Evolutionary conservation across 2,329 filamentous ascomycete species (phyloP).

Genomic region (Scedosporium aurantiacum): DNA sequence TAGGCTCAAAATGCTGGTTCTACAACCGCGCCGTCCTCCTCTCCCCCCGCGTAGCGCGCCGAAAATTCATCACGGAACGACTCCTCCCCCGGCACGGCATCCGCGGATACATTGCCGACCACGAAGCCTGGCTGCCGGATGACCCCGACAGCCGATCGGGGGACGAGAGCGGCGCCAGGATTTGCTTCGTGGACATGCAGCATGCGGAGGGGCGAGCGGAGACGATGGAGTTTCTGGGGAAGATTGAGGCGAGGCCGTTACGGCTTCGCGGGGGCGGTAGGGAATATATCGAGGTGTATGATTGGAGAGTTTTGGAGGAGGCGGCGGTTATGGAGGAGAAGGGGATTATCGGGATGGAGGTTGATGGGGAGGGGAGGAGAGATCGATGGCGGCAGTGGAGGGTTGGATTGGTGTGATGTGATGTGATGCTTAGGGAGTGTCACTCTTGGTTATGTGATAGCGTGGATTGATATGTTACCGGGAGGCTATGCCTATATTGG

Average conservation of each 20-base stretch:
- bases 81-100: slow-evolving; percentile 33
- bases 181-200: slow-evolving; percentile 27
- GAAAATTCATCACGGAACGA: slow-evolving; percentile 23
- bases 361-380: slow-evolving; percentile 19
- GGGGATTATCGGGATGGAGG: slow-evolving; percentile 17
- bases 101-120: slow-evolving; percentile 19
- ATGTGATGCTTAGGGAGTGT: neutral
- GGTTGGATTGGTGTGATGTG: slow-evolving; percentile 26
- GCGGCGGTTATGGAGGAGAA: slow-evolving; percentile 27
- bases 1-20: slow-evolving; percentile 25
- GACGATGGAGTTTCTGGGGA: slow-evolving; percentile 21
- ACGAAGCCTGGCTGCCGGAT: slow-evolving; percentile 21
- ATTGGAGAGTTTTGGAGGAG: slow-evolving; percentile 34
- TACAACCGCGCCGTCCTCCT: slow-evolving; percentile 26
- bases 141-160: neutral
- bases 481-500: neutral
- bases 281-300: slow-evolving; percentile 31
- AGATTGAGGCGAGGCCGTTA: slow-evolving; percentile 20
- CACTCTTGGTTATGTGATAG: neutral
- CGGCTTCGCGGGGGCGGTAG: slow-evolving; percentile 16
- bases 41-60: slow-evolving; percentile 26
- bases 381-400: slow-evolving; percentile 34
- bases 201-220: slow-evolving; percentile 15
- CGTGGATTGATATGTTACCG: neutral
- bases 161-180: neutral